Percentiles rank a stretch among this genome's conserved stretches.
Conservation (phyloP, 2,329 filamentous ascomycete genomes). For the Xylariales sp. region DNA sequence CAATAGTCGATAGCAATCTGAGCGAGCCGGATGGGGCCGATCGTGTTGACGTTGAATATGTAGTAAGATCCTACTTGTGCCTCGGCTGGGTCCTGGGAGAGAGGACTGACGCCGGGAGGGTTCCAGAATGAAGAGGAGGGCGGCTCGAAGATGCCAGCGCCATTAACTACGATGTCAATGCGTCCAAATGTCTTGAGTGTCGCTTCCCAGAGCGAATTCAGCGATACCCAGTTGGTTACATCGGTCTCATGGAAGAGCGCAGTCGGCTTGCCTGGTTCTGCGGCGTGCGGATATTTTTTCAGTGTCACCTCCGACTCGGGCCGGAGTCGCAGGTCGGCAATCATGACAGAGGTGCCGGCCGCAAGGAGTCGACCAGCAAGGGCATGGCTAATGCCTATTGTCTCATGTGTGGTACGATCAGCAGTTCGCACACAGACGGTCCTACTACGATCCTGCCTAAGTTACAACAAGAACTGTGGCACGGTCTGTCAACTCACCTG, state of each 20-base stretch:
- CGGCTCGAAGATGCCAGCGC: conserved; percentile 15
- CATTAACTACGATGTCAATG: conserved; percentile 12
- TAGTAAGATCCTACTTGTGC: too few species aligned
- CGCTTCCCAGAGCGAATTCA: conserved; percentile 15
- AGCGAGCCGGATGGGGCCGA: too few species aligned
- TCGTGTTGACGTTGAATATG: too few species aligned
- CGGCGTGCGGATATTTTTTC: conserved; percentile 8
- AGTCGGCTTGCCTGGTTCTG: conserved; percentile 1
- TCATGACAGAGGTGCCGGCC: conserved; percentile 19
- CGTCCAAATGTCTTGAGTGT: conserved; percentile 11
- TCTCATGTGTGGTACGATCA: background rate
- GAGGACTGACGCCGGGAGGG: conserved; percentile 13
- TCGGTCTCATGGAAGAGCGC: conserved; percentile 10
- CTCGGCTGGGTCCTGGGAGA: conserved; percentile 13
- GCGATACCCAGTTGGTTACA: conserved; percentile 19
- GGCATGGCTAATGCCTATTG: conserved; percentile 14
- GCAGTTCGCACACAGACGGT: too few species aligned
- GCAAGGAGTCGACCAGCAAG: conserved; percentile 15
- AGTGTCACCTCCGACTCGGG: conserved; percentile 16
- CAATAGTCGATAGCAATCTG: conserved; percentile 23
- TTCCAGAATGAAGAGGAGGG: conserved; percentile 18
- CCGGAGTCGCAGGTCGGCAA: conserved; percentile 19
- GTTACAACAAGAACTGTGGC: too few species aligned
- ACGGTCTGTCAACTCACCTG: conserved; percentile 1
- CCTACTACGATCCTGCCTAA: too few species aligned